Base-by-base conservation (phyloP, 2,329 filamentous ascomycete genomes). In the Mycosphaerelloides madeirae region DNA sequence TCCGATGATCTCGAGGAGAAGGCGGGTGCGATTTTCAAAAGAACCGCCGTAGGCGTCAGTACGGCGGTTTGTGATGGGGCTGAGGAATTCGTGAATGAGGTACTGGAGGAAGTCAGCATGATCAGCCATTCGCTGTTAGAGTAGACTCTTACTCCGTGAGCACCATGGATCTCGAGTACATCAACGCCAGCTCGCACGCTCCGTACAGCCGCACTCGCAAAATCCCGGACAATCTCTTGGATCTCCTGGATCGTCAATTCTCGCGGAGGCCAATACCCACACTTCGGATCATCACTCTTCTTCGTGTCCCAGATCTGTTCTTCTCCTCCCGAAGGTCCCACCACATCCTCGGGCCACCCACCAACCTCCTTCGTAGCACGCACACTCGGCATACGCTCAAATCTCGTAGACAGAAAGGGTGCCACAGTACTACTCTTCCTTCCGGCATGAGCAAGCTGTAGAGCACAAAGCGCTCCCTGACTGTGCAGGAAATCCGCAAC, bases 391-490 rank as follows among this genome's bases (percentile, higher is more conserved):
- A 69, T 47, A 5, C 22, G 5, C 36, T 54, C 61, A 53, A 32
- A 48, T 46, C 50, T 43, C 12, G 52, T 45, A 28, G 53, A 50
- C 2, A 87, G 66, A 80, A 84, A 91, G 0, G 78, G 77, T 0
- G 78, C 71, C 3, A 78, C 69, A 2, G 75, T 79, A 50, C 69
- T 74, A 5, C 75, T 73, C 55, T 81, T 81, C 20, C 78, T 66
- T 2, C 89, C 89, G 0, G 87, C 87, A 59, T 95, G 89, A 1
- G 73, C 86, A 2, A 95, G 73, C 69, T 95, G 89, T 48, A 95
- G 81, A 20, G 78, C 87, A 39, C 85, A 80, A 48, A 84, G 79
- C 57, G 87, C 81, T 59, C 76, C 77, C 66, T 95, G 89, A 22
- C 77, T 80, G 69, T 94, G 87, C 1, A 84, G 77, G 50, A 88